These are phyloP conservation scores for Diaporthe ampelina DNA, from an alignment of 2,329 filamentous ascomycete species.

Conservation along the genomic window DNA sequence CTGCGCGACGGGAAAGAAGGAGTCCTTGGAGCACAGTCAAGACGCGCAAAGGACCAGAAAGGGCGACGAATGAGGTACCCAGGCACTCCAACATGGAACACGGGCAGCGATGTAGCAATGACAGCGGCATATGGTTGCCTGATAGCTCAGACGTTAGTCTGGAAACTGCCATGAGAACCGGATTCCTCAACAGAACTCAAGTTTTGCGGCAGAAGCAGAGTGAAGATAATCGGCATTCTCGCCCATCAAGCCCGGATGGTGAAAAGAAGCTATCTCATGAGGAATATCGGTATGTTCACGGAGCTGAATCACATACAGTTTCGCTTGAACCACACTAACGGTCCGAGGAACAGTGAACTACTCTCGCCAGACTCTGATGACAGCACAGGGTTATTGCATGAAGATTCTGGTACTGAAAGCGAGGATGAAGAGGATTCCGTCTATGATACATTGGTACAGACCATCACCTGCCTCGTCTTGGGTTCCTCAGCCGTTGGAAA, in stretches of 20 bases:
- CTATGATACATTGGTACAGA: neutral
- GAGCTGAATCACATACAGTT: no score
- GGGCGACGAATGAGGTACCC: rapidly evolving
- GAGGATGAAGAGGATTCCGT: neutral
- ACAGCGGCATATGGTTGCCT: no score
- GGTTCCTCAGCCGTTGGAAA: neutral
- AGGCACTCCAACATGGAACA: rapidly evolving
- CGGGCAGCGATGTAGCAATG: neutral
- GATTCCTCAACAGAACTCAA: no score
- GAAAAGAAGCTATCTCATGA: rapidly evolving
- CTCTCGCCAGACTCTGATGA: neutral
- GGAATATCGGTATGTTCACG: neutral
- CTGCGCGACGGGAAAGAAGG: neutral
- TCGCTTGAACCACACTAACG: neutral
- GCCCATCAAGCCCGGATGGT: neutral
- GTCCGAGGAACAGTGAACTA: neutral
- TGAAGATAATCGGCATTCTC: no score
- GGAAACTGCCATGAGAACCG: neutral
- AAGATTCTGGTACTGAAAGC: neutral
- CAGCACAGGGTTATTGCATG: neutral
- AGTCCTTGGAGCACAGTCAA: neutral
- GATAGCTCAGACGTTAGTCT: neutral
- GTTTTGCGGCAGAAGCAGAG: rapidly evolving
- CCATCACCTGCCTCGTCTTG: neutral
- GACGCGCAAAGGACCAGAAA: neutral